Conservation (phyloP, 306 rosid species). For the Fragaria ananassa region DNA sequence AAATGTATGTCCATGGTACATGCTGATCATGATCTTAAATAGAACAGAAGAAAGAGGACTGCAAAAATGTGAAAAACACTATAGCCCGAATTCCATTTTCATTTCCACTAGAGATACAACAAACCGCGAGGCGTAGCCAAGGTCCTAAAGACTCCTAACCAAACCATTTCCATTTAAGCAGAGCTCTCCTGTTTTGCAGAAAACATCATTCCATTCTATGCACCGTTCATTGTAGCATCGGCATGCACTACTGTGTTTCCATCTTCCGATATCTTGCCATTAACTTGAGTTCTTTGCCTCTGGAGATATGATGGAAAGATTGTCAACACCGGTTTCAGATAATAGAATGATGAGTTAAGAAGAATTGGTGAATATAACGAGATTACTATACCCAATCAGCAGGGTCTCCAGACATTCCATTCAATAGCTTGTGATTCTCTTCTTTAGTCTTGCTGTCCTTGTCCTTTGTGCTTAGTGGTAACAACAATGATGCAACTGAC, state of each 20-base stretch:
- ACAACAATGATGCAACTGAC: slow-evolving; percentile 43
- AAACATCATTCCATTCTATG: slow-evolving; percentile 32
- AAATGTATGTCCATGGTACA: slow-evolving; percentile 1
- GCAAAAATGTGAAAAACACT: slow-evolving; percentile 33
- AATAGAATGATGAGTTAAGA: too few relatives aligned
- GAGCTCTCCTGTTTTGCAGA: slow-evolving; percentile 35
- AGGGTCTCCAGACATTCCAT: slow-evolving; percentile 83
- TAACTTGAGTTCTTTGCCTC: slow-evolving; percentile 92
- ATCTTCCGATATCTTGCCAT: slow-evolving; percentile 83
- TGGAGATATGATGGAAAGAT: slow-evolving; percentile 32
- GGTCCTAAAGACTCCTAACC: slow-evolving; percentile 24
- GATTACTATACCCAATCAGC: slow-evolving; percentile 70
- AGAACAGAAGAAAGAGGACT: not conserved
- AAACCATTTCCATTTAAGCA: slow-evolving; percentile 32
- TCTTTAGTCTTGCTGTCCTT: slow-evolving; percentile 71
- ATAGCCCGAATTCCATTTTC: slow-evolving; percentile 33
- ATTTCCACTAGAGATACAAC: slow-evolving; percentile 32
- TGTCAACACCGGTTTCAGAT: slow-evolving; percentile 19
- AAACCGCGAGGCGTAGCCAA: slow-evolving; percentile 24
- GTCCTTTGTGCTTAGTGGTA: slow-evolving; percentile 79
- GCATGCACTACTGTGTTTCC: slow-evolving; percentile 59
- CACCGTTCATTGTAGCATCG: slow-evolving; percentile 66
- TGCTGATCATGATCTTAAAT: not conserved
- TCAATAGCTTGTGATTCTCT: slow-evolving; percentile 85
- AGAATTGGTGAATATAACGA: slow-evolving; percentile 1